These are phyloP conservation scores for Poa pratensis DNA, from an alignment of 176 grass and related monocot species.

Conservation along the genomic window DNA sequence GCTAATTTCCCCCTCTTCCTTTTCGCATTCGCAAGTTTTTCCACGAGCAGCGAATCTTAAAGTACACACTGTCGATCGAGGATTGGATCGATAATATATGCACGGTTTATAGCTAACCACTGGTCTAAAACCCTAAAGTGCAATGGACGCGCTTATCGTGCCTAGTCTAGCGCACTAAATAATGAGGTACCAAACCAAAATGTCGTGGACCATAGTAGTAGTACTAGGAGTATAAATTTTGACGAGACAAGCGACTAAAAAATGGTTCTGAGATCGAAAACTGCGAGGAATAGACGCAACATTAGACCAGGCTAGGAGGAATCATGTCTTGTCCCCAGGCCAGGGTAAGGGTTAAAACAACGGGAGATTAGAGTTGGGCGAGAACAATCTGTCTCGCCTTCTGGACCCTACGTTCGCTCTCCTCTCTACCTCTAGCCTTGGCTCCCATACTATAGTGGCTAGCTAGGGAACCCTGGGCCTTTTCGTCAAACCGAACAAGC, in stretches of 20 bases:
- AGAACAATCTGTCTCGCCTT: slow-evolving; percentile 43
- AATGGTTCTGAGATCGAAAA: background rate
- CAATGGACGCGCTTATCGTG: background rate
- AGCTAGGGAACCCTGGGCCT: background rate
- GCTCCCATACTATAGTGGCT: too few relatives aligned
- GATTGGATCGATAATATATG: background rate
- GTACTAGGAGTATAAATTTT: background rate
- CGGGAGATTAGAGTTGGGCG: background rate
- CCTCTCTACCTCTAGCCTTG: background rate
- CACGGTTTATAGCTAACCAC: slow-evolving; percentile 10
- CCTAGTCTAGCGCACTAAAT: background rate
- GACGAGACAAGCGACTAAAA: background rate
- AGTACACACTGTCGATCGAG: background rate
- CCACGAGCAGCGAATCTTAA: background rate
- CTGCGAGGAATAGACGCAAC: slow-evolving; percentile 23
- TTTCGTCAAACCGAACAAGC: background rate
- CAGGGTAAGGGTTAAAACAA: background rate
- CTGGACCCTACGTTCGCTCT: background rate
- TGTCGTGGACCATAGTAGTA: background rate
- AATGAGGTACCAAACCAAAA: slow-evolving; percentile 4
- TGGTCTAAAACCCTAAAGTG: background rate
- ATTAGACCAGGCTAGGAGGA: slow-evolving; percentile 25
- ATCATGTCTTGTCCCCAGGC: slow-evolving; percentile 5
- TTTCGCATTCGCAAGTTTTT: background rate
- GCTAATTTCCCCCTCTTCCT: background rate